Evolutionary conservation across 495 filamentous ascomycete genomes (phyloP), one percentile per base, ranked within the genome.

Genomic region (Aspergillus conjunctus): DNA sequence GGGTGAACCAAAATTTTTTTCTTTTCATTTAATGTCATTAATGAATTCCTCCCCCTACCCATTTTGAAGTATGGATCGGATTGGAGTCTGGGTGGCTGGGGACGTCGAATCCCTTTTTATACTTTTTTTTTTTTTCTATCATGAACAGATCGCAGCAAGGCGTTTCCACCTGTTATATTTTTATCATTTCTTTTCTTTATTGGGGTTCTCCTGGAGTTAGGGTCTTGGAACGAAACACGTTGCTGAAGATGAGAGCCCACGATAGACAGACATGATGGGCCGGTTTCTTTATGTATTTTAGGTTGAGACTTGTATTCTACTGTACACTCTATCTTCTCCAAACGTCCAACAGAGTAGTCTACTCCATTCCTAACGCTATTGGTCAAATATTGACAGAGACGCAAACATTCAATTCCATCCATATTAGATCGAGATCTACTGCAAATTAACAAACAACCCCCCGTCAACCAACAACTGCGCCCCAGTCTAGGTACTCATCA

Each of bases 401-500:
- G 8, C 8, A 9, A 1, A 9, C 11, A 41, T 3, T 41, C 1
- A 41, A 41, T 11, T 41, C 3, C 6, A 18, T 33, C 3, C 2
- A 8, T 6, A 7, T 21, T 45, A 7, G 10, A 20, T 68, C 69
- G 33, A 7, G 10, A 20, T 68, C 69, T 26, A 88, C 66, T 89
- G 86, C 45, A 89, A 68, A 71, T 89, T 89, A 14, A 88, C 86
- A 70, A 87, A 89, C 20, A 87, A 57, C 0, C 92, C 92, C 7
- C 92, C 92, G 75, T 97, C 92, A 30, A 96, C 92, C 59, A 97
- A 71, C 51, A 96, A 52, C 76, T 94, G 91, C 20, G 92, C 87
- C 8, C 91, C 92, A 60, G 87, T 93, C 83, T 85, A 60, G 15
- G 4, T 39, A 17, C 21, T 53, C 12, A n/a, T 52, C 26, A 59